phyloP scores from a whole-genome alignment of 208 protist genomes.

The Leishmania mexicana region DNA sequence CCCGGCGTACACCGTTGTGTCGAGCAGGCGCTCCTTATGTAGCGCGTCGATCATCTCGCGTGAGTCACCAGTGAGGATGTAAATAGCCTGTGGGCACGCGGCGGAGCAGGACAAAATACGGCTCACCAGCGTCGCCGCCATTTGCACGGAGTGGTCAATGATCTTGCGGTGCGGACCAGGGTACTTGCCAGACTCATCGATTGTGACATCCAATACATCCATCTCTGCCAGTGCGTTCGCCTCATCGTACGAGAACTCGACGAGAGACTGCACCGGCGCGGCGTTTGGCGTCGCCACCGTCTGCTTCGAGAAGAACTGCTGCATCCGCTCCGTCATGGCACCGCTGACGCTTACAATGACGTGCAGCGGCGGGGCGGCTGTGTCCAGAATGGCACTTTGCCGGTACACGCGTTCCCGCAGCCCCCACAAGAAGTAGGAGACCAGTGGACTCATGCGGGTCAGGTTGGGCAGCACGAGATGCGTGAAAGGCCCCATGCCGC shows the following conservation, averaged over 20 bases:
- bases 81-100: constrained; percentile 55
- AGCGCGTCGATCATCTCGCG: constrained; percentile 60
- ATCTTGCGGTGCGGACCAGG: constrained; percentile 62
- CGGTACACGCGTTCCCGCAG: constrained; percentile 67
- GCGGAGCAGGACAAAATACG: constrained; percentile 34
- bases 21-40: constrained; percentile 38
- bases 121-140: constrained; percentile 53
- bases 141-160: constrained; percentile 54
- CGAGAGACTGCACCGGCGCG: constrained; percentile 17
- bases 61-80: constrained; percentile 73
- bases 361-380: constrained; percentile 37
- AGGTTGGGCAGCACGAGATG: constrained; percentile 79
- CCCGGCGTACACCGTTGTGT: constrained; percentile 61
- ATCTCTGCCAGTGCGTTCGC: constrained; percentile 63
- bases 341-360: constrained; percentile 48
- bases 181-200: constrained; percentile 59
- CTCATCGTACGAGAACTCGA: constrained; percentile 79
- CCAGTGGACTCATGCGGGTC: constrained; percentile 57
- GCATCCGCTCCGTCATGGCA: constrained; percentile 34
- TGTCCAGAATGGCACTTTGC: constrained; percentile 46
- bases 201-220: constrained; percentile 78
- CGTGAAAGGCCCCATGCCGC: constrained; percentile 78
- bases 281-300: constrained; percentile 31
- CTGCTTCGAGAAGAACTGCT: constrained; percentile 50
- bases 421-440: constrained; percentile 69